phyloP scores from a whole-genome alignment of 1,139 yeast species.

The Chernovozyma aurita region DNA sequence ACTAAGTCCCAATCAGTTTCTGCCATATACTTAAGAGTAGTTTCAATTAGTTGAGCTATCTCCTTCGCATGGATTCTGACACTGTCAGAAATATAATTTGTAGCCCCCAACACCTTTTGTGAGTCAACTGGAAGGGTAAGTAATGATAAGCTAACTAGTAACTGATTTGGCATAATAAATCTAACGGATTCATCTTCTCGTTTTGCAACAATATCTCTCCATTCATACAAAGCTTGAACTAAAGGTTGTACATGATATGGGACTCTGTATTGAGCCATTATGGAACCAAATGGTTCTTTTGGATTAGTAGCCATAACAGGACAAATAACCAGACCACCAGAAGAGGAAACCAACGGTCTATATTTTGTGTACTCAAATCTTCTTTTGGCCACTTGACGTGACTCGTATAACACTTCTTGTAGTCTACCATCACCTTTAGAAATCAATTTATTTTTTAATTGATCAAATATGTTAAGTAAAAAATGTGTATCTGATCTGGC shows the following conservation, averaged over 20 bases:
- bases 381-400: slow-evolving; percentile 76
- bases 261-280: slow-evolving; percentile 65
- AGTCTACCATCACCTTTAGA: slow-evolving; percentile 16
- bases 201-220: slow-evolving; percentile 83
- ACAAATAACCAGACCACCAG: slow-evolving; percentile 32
- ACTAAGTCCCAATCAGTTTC: slow-evolving; percentile 19
- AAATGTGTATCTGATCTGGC: slow-evolving; percentile 97
- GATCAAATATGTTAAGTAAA: slow-evolving; percentile 73
- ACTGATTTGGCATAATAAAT: slow-evolving; percentile 78
- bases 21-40: slow-evolving; percentile 26
- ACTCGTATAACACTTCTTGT: slow-evolving; percentile 61
- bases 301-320: slow-evolving; percentile 45
- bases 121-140: slow-evolving; percentile 52
- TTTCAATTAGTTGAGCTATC: slow-evolving; percentile 51
- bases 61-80: slow-evolving; percentile 56
- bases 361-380: slow-evolving; percentile 72
- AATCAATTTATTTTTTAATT: slow-evolving; percentile 60
- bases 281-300: slow-evolving; percentile 53
- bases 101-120: slow-evolving; percentile 51
- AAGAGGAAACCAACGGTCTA: slow-evolving; percentile 38
- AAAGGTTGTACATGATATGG: slow-evolving; percentile 52
- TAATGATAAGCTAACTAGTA: slow-evolving; percentile 59
- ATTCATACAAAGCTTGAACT: slow-evolving; percentile 59
- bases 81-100: slow-evolving; percentile 48
- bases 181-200: slow-evolving; percentile 78